A percentile compares a stretch with the other conserved stretches of the same genome.
These are phyloP conservation scores for Russula brevipes DNA, from an alignment of 768 basidiomycete genomes.

Conservation along the genomic window DNA sequence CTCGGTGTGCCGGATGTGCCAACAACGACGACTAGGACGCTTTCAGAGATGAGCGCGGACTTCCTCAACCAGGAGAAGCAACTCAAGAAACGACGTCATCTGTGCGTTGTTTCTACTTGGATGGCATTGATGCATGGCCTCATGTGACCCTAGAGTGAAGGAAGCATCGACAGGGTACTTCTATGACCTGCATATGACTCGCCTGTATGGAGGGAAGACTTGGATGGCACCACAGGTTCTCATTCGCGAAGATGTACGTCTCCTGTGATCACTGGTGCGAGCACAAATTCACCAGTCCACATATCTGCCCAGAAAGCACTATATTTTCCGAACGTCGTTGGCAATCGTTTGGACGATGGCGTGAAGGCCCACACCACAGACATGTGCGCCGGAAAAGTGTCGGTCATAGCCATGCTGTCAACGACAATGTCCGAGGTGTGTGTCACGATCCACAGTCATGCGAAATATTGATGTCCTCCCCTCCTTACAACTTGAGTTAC, in stretches of 20 bases:
- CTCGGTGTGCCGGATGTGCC: constrained; percentile 74
- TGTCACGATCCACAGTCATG: neutral
- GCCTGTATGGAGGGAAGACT: constrained; percentile 84
- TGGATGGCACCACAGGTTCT: constrained; percentile 89
- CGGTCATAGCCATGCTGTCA: constrained; percentile 75
- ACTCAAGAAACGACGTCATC: constrained; percentile 62
- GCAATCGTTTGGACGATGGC: constrained; percentile 56
- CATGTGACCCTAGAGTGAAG: constrained; percentile 41
- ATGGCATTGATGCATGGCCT: constrained; percentile 27
- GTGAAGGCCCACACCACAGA: constrained; percentile 67
- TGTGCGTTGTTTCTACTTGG: constrained; percentile 45
- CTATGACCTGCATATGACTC: constrained; percentile 75
- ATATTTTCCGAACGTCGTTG: constrained; percentile 84
- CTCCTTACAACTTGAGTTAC: constrained; percentile 47
- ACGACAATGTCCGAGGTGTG: constrained; percentile 84
- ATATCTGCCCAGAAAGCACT: constrained; percentile 63
- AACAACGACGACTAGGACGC: constrained; percentile 36
- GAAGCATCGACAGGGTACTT: constrained; percentile 81
- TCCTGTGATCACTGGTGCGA: neutral
- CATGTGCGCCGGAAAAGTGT: constrained; percentile 69
- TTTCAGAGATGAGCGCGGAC: constrained; percentile 51
- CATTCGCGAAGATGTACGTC: constrained; percentile 83
- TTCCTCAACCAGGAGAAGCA: constrained; percentile 69
- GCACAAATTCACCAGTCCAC: neutral
- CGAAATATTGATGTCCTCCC: neutral